phyloP scores from a whole-genome alignment of 2,329 filamentous ascomycete species.

The Calonectria hongkongensis region DNA sequence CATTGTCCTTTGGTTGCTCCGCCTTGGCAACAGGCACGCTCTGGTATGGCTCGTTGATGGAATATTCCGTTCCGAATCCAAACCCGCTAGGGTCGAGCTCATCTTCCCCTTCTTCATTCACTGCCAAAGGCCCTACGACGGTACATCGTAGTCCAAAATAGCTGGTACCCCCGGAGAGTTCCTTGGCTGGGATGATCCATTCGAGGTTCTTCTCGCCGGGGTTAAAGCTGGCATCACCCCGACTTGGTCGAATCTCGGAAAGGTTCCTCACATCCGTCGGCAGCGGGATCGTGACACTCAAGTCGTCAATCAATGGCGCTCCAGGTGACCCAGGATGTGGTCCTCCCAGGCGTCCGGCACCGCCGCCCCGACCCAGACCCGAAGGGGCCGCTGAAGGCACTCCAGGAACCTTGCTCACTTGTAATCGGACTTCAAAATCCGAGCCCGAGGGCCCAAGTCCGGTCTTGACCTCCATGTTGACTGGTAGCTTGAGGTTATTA shows the following conservation, averaged over 20 bases:
- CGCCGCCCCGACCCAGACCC: conserved; percentile 64
- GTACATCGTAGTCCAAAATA: conserved; percentile 87
- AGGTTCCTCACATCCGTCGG: conserved; percentile 88
- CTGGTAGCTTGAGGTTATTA: conserved; percentile 85
- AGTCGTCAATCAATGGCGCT: conserved; percentile 81
- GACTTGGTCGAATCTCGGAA: conserved; percentile 85
- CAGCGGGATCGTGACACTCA: conserved; percentile 86
- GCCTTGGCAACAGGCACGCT: conserved; percentile 61
- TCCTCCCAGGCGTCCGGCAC: conserved; percentile 64
- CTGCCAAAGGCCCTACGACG: conserved; percentile 78
- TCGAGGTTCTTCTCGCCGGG: conserved; percentile 83
- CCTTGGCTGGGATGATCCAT: conserved; percentile 88
- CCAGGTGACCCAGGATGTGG: conserved; percentile 73
- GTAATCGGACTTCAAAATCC: conserved; percentile 92
- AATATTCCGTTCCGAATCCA: conserved; percentile 71
- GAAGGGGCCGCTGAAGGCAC: conserved; percentile 60
- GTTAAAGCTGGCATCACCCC: conserved; percentile 89
- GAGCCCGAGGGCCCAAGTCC: conserved; percentile 83
- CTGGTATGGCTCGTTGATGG: conserved; percentile 76
- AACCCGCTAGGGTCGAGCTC: conserved; percentile 71
- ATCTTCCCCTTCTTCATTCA: conserved; percentile 66
- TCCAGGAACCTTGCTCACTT: conserved; percentile 79
- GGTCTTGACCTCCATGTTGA: conserved; percentile 87
- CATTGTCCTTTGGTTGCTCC: conserved; percentile 56
- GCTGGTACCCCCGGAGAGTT: conserved; percentile 79